phyloP scores from a whole-genome alignment of 164 flowering plant species.

The Saururus chinensis region DNA sequence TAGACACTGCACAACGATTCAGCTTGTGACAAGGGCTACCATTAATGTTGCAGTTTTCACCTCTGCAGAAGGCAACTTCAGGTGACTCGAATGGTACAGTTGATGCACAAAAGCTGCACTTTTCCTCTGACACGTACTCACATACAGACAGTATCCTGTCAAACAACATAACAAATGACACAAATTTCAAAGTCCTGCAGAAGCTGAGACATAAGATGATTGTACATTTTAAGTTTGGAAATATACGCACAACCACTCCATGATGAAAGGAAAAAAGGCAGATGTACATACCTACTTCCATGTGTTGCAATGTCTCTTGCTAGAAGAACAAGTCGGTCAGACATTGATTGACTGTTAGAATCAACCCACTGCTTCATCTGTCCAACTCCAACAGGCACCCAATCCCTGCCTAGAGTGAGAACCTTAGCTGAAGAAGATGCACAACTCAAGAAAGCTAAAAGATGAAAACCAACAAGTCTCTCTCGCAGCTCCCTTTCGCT shows the following conservation, averaged over 20 bases:
- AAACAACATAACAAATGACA: background rate
- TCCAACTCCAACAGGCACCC: slow-evolving; percentile 60
- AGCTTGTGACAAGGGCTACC: slow-evolving; percentile 38
- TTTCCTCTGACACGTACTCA: slow-evolving; percentile 33
- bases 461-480: slow-evolving; percentile 56
- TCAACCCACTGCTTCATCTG: slow-evolving; percentile 77
- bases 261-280: background rate
- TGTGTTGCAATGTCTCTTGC: slow-evolving; percentile 30
- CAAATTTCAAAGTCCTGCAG: background rate
- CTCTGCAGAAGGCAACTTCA: slow-evolving; percentile 56
- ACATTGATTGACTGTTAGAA: slow-evolving; percentile 17
- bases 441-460: slow-evolving; percentile 27
- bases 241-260: background rate
- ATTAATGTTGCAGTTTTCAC: slow-evolving; percentile 12
- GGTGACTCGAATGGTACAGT: slow-evolving; percentile 74
- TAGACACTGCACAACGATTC: slow-evolving; percentile 57
- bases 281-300: slow-evolving; percentile 29
- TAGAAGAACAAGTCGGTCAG: slow-evolving; percentile 31
- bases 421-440: slow-evolving; percentile 16
- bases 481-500: slow-evolving; percentile 66
- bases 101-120: slow-evolving; percentile 60
- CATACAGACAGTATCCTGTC: slow-evolving; percentile 23
- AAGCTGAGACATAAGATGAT: background rate
- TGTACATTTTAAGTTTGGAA: background rate
- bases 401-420: slow-evolving; percentile 10